Conservation (phyloP, 768 basidiomycete species). For the Crepidotus variabilis region DNA sequence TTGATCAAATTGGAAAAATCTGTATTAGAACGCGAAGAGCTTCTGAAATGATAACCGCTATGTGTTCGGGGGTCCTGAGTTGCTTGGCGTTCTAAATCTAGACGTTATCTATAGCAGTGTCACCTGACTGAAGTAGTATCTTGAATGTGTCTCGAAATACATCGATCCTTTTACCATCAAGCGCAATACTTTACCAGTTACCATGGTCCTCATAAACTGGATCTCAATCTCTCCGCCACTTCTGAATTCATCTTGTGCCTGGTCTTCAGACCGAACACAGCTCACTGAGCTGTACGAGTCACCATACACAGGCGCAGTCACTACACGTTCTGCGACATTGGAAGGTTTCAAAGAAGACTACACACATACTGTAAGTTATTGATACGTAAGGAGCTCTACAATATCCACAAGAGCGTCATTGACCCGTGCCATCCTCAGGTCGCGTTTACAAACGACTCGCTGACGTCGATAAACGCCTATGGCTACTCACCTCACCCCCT, state of each 20-base stretch:
- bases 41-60: slow-evolving; percentile 56
- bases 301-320: slow-evolving; percentile 72
- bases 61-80: background rate
- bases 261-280: slow-evolving; percentile 70
- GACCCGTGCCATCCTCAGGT: slow-evolving; percentile 37
- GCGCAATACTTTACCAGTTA: background rate
- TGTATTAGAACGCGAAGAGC: slow-evolving; percentile 90
- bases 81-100: background rate
- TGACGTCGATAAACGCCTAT: slow-evolving; percentile 78
- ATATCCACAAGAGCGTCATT: slow-evolving; percentile 3
- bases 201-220: slow-evolving; percentile 57
- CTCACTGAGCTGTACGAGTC: slow-evolving; percentile 63
- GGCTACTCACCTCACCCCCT: slow-evolving; percentile 84
- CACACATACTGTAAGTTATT: slow-evolving; percentile 51
- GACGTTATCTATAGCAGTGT: slow-evolving; percentile 1
- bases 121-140: slow-evolving; percentile 1
- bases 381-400: background rate
- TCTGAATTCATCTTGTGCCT: slow-evolving; percentile 77
- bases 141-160: background rate
- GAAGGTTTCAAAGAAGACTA: slow-evolving; percentile 67
- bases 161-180: background rate
- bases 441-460: slow-evolving; percentile 44
- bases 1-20: slow-evolving; percentile 94
- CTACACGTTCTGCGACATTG: slow-evolving; percentile 73
- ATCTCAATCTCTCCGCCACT: slow-evolving; percentile 60